phyloP scores from a whole-genome alignment of 441 rosid genomes.

The Brassica balearica region DNA sequence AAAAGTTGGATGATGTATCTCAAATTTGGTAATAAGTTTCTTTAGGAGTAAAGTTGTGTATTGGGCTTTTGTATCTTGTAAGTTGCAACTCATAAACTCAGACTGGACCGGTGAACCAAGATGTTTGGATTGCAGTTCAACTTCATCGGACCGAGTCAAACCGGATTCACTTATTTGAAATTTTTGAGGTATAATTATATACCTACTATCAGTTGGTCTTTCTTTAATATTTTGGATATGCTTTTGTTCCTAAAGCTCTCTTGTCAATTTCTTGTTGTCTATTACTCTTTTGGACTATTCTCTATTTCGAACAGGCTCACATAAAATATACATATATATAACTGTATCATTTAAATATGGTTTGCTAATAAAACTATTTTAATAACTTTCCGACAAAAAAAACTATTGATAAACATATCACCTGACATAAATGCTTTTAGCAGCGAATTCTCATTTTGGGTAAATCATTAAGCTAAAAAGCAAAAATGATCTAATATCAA shows the following conservation, averaged over 20 bases:
- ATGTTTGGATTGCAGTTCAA: slow-evolving; percentile 4
- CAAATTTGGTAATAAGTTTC: too few relatives aligned
- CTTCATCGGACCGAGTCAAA: background rate
- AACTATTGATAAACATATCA: background rate
- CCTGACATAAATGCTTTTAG: background rate
- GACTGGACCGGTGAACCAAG: background rate
- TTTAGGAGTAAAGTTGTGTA: background rate
- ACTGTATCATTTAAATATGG: too few relatives aligned
- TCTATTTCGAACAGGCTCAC: slow-evolving; percentile 1
- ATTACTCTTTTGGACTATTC: background rate
- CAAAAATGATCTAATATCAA: background rate
- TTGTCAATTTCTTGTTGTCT: slow-evolving; percentile 21
- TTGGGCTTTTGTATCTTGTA: slow-evolving; percentile 8
- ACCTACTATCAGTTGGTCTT: background rate
- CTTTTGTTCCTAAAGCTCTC: background rate
- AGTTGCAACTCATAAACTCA: background rate
- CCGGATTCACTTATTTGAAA: background rate
- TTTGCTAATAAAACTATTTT: background rate
- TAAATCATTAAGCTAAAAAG: background rate
- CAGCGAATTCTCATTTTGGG: background rate
- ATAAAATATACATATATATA: background rate
- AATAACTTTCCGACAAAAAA: background rate
- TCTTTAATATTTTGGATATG: background rate
- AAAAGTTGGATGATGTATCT: too few relatives aligned
- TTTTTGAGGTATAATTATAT: background rate